A percentile compares a stretch with the other conserved stretches of the same genome.
These are phyloP conservation scores for Skeletonema menzelii DNA, from an alignment of 108 stramenopile genomes.

Conservation along the genomic window DNA sequence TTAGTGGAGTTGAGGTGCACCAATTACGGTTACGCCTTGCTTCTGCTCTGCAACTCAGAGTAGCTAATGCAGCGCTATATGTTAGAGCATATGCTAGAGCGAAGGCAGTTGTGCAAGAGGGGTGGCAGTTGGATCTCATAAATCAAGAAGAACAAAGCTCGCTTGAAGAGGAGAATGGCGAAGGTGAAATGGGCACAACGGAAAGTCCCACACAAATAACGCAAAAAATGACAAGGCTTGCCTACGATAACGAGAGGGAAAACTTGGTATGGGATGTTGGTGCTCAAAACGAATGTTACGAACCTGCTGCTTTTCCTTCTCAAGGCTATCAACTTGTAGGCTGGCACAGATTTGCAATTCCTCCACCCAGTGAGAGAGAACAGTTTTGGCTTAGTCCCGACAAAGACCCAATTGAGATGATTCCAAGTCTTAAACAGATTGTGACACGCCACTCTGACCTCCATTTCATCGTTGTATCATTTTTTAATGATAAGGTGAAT, in stretches of 20 bases:
- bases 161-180: conserved; percentile 5
- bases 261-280: conserved; percentile 54
- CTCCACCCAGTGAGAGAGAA: conserved; percentile 6
- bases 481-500: conserved; percentile 12
- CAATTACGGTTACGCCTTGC: conserved; percentile 52
- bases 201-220: not conserved
- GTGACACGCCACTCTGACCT: conserved; percentile 57
- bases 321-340: conserved; percentile 68
- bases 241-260: conserved; percentile 67
- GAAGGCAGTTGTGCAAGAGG: conserved; percentile 52
- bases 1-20: conserved; percentile 40
- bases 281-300: conserved; percentile 68
- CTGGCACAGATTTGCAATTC: conserved; percentile 47
- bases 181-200: not conserved
- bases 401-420: conserved; percentile 57
- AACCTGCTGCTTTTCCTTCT: conserved; percentile 60
- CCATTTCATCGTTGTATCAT: conserved; percentile 57
- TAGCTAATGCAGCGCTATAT: conserved; percentile 60
- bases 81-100: conserved; percentile 57
- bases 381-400: conserved; percentile 19
- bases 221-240: conserved; percentile 44
- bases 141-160: conserved; percentile 1
- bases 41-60: conserved; percentile 55
- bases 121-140: conserved; percentile 50
- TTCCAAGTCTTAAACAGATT: conserved; percentile 55